Conservation (phyloP, 768 basidiomycete genomes). For the Rhizopogon vinicolor region DNA sequence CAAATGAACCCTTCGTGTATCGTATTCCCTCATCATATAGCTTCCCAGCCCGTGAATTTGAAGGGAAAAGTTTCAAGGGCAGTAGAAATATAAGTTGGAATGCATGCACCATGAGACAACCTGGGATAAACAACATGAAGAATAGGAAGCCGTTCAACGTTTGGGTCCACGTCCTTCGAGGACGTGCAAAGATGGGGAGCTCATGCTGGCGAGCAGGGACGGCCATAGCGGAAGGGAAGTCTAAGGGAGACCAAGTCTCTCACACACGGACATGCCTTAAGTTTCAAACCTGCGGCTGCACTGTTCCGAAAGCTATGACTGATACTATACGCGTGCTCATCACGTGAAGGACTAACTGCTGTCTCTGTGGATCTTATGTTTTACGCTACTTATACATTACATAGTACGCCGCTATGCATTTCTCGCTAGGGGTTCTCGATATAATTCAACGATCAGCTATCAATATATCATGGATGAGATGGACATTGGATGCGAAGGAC, state of each 20-base stretch:
- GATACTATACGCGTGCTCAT: no score
- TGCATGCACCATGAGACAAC: conserved; percentile 63
- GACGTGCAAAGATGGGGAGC: conserved; percentile 50
- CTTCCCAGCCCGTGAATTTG: conserved; percentile 42
- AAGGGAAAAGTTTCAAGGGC: conserved; percentile 61
- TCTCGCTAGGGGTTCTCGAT: conserved; percentile 36
- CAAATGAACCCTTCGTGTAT: conserved; percentile 83
- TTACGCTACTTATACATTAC: not conserved
- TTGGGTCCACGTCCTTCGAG: conserved; percentile 49
- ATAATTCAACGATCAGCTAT: conserved; percentile 45
- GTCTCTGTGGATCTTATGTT: not conserved
- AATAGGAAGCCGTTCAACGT: conserved; percentile 47
- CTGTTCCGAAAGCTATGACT: not conserved
- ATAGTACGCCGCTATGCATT: not conserved
- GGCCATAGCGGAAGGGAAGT: conserved; percentile 15
- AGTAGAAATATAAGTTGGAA: conserved; percentile 72
- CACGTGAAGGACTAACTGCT: no score
- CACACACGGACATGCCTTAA: not conserved
- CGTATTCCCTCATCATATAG: conserved; percentile 69
- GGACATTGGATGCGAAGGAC: conserved; percentile 5
- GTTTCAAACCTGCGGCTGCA: not conserved
- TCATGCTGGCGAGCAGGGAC: conserved; percentile 27
- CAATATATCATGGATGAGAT: conserved; percentile 1
- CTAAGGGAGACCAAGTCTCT: not conserved
- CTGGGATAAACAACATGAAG: conserved; percentile 53